Conservation (phyloP, 306 rosid genomes). For the Citrullus amarus region DNA sequence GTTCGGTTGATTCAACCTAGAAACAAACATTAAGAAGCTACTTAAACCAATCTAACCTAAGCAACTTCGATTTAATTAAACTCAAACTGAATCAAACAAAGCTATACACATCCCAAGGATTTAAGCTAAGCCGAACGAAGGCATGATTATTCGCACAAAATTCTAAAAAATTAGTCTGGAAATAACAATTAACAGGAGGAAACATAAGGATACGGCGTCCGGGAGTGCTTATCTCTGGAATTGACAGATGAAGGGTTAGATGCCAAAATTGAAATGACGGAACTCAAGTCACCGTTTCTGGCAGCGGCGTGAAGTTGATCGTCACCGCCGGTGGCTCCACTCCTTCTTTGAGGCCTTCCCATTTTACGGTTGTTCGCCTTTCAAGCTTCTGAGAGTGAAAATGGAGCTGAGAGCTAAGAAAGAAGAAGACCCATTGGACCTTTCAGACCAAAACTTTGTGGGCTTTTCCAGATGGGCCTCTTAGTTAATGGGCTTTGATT, state of each 20-base stretch:
- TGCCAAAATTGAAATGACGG: conserved; percentile 40
- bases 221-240: conserved; percentile 47
- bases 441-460: not conserved
- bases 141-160: not conserved
- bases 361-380: not conserved
- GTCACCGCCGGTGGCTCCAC: conserved; percentile 17
- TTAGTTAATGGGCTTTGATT: not conserved
- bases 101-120: not conserved
- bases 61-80: not conserved
- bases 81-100: not conserved
- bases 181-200: not conserved
- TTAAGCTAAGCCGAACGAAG: not conserved
- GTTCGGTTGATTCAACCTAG: not conserved
- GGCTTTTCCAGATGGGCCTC: not conserved
- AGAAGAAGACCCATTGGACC: not conserved
- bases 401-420: not conserved
- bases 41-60: not conserved
- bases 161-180: not conserved
- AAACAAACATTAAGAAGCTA: not conserved
- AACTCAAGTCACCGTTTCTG: conserved; percentile 59
- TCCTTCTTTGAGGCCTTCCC: conserved; percentile 13
- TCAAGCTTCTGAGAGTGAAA: not conserved
- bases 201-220: not conserved
- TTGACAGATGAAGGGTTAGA: conserved; percentile 63
- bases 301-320: conserved; percentile 71